Percentiles rank a stretch among this genome's conserved stretches.
phyloP scores from a whole-genome alignment of 148 eudicot species.

The Fallopia convolvulus region DNA sequence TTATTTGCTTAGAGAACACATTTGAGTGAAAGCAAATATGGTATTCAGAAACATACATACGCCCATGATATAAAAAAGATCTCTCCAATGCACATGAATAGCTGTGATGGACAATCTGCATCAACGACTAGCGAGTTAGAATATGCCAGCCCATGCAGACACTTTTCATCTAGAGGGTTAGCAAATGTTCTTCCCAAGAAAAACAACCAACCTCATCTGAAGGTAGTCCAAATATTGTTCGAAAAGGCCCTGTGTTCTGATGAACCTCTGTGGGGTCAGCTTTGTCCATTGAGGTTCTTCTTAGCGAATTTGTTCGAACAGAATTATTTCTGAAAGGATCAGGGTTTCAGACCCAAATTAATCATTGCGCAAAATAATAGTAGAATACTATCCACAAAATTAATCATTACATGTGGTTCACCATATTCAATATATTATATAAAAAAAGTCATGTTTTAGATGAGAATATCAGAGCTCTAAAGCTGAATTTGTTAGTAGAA shows the following conservation, averaged over 20 bases:
- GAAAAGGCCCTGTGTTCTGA: constrained; percentile 84
- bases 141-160: background rate
- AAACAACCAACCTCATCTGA: constrained; percentile 57
- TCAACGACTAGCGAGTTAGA: background rate
- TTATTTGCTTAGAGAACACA: constrained; percentile 89
- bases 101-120: constrained; percentile 80
- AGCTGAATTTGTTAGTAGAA: background rate
- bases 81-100: constrained; percentile 97
- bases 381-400: background rate
- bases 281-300: constrained; percentile 47
- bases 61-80: constrained; percentile 94
- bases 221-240: constrained; percentile 68
- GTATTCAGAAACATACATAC: constrained; percentile 84
- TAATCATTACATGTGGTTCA: background rate
- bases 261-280: constrained; percentile 65
- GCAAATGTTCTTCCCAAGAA: background rate
- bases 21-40: constrained; percentile 96
- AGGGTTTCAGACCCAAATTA: background rate
- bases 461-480: background rate
- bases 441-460: background rate
- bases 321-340: constrained; percentile 31
- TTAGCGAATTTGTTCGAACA: constrained; percentile 55
- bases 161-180: background rate
- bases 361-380: background rate
- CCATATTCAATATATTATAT: background rate